Conservation (phyloP, 306 rosid genomes). For the Medicago ruthenica region DNA sequence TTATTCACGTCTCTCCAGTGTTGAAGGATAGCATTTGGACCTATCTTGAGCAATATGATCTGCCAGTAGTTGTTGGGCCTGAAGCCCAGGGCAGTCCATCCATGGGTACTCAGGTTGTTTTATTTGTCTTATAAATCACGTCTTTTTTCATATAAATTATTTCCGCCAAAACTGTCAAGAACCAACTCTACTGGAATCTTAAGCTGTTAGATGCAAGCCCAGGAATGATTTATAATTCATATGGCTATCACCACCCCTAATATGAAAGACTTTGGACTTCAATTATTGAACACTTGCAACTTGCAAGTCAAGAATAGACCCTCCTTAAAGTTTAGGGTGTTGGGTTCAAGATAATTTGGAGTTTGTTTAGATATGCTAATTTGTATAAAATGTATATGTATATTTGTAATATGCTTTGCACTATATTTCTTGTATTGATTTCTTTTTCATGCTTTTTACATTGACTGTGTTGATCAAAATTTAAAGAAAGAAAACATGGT, state of each 20-base stretch:
- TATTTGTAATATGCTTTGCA: neutral
- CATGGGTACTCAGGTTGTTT: conserved; percentile 72
- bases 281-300: neutral
- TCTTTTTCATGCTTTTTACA: neutral
- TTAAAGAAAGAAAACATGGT: neutral
- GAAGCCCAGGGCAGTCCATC: conserved; percentile 66
- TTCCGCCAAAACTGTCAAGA: neutral
- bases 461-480: neutral
- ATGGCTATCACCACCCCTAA: conserved; percentile 28
- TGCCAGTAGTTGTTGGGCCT: conserved; percentile 91
- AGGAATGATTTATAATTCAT: conserved; percentile 16
- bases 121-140: conserved; percentile 16
- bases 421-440: conserved; percentile 13
- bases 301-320: neutral
- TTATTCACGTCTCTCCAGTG: conserved; percentile 76
- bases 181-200: conserved; percentile 8
- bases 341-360: neutral
- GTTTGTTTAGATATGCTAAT: conserved; percentile 18
- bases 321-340: conserved; percentile 13
- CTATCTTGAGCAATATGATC: conserved; percentile 94
- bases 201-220: conserved; percentile 11
- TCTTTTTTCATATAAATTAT: neutral
- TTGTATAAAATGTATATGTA: neutral
- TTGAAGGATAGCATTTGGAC: conserved; percentile 86
- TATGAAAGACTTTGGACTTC: conserved; percentile 31